Percentiles rank a stretch among this genome's conserved stretches.
These are phyloP conservation scores for Hypoxylon rickii DNA, from an alignment of 495 filamentous ascomycete species.

Conservation along the genomic window DNA sequence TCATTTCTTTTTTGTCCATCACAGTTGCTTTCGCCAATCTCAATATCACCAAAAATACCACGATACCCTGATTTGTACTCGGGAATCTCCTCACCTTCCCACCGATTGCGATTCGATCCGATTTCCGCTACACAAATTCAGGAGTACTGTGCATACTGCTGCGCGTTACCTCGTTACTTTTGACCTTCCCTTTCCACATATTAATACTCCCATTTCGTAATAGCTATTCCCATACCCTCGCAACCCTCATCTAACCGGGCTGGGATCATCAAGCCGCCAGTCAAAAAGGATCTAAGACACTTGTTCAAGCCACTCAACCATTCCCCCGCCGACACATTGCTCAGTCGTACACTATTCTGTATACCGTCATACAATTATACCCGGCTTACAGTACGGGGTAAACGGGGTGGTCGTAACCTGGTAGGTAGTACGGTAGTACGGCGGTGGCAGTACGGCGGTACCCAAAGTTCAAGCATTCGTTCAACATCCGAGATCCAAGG, in stretches of 20 bases:
- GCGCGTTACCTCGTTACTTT: slow-evolving; percentile 32
- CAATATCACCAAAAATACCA: too few species aligned
- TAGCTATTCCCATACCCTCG: slow-evolving; percentile 1
- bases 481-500: too few species aligned
- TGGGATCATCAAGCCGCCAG: slow-evolving; percentile 21
- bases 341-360: slow-evolving; percentile 3
- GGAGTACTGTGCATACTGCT: slow-evolving; percentile 29
- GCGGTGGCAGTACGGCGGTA: too few species aligned
- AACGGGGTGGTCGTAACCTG: not conserved
- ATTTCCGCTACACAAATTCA: too few species aligned
- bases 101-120: too few species aligned
- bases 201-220: slow-evolving; percentile 31
- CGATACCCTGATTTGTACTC: too few species aligned
- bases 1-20: slow-evolving; percentile 9
- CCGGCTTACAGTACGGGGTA: slow-evolving; percentile 4
- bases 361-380: not conserved
- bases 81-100: too few species aligned
- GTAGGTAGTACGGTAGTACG: too few species aligned
- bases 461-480: too few species aligned
- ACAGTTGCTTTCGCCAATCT: not conserved
- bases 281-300: slow-evolving; percentile 22
- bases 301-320: slow-evolving; percentile 31
- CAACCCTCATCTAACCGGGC: slow-evolving; percentile 13
- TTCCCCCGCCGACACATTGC: slow-evolving; percentile 26
- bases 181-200: slow-evolving; percentile 30